phyloP scores from a whole-genome alignment of 2,329 filamentous ascomycete species.

The Penicillium italicum region DNA sequence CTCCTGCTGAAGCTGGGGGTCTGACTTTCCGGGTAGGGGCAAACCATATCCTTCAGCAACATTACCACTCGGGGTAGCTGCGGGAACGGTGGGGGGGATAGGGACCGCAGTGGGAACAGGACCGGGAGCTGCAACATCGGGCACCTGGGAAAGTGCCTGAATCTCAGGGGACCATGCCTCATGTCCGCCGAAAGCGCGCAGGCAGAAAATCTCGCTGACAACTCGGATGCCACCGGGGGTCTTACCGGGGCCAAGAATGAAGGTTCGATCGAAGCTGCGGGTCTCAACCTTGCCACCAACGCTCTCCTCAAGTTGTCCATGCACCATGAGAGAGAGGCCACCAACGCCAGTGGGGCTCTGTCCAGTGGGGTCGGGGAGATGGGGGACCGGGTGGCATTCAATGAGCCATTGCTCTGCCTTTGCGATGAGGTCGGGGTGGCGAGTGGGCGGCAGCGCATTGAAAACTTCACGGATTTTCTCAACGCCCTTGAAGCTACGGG shows the following conservation, averaged over 20 bases:
- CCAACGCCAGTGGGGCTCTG: slow-evolving; percentile 65
- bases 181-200: slow-evolving; percentile 63
- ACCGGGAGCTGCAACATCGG: slow-evolving; percentile 14
- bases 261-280: slow-evolving; percentile 77
- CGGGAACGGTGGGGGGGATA: slow-evolving; percentile 16
- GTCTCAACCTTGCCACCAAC: slow-evolving; percentile 56
- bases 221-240: slow-evolving; percentile 67
- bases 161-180: slow-evolving; percentile 50
- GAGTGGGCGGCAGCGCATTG: slow-evolving; percentile 66
- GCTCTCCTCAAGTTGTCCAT: slow-evolving; percentile 79
- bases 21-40: slow-evolving; percentile 43
- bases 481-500: slow-evolving; percentile 63
- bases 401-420: slow-evolving; percentile 73
- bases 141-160: slow-evolving; percentile 30
- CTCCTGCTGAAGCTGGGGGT: slow-evolving; percentile 59
- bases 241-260: slow-evolving; percentile 71
- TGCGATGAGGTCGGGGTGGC: slow-evolving; percentile 66
- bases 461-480: slow-evolving; percentile 66
- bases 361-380: slow-evolving; percentile 66
- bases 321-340: slow-evolving; percentile 72
- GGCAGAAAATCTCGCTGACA: slow-evolving; percentile 71
- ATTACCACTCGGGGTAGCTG: slow-evolving; percentile 23
- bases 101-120: slow-evolving; percentile 9
- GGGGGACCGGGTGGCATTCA: slow-evolving; percentile 72
- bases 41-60: slow-evolving; percentile 40